Evolutionary conservation across 768 basidiomycete genomes (phyloP).

Genomic region (Lactifluus piperatus): DNA sequence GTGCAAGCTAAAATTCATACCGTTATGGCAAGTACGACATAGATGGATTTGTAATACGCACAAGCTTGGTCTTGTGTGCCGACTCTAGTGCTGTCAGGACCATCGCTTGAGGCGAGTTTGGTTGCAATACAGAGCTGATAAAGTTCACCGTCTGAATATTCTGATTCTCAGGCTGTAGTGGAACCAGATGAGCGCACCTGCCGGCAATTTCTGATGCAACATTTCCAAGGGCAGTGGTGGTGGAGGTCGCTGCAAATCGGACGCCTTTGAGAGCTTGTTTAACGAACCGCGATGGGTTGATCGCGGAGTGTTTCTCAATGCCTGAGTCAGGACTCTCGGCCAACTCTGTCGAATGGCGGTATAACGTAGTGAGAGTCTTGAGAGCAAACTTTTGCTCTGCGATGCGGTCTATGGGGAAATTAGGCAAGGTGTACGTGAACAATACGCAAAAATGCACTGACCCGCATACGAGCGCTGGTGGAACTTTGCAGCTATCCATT

Average conservation of each 20-base stretch:
- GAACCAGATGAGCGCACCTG: conserved; percentile 25
- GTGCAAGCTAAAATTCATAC: conserved; percentile 49
- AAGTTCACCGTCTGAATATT: background rate
- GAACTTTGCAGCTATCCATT: conserved; percentile 77
- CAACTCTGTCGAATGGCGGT: conserved; percentile 69
- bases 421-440: background rate
- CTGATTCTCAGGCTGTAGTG: background rate
- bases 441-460: conserved; percentile 21
- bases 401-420: conserved; percentile 56
- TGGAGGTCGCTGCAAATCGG: conserved; percentile 64
- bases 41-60: conserved; percentile 23
- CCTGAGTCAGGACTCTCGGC: conserved; percentile 49
- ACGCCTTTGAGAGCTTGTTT: conserved; percentile 67
- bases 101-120: conserved; percentile 76
- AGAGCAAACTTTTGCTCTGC: conserved; percentile 76
- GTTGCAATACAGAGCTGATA: conserved; percentile 67
- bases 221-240: conserved; percentile 64
- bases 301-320: conserved; percentile 29
- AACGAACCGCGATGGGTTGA: conserved; percentile 54
- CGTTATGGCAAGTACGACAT: background rate
- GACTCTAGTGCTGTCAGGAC: conserved; percentile 73
- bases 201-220: conserved; percentile 55
- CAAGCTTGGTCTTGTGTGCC: conserved; percentile 69
- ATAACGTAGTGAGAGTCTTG: conserved; percentile 60
- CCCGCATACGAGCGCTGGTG: conserved; percentile 69